Conservation (phyloP, 306 rosid genomes). For the Prunus salicina region DNA sequence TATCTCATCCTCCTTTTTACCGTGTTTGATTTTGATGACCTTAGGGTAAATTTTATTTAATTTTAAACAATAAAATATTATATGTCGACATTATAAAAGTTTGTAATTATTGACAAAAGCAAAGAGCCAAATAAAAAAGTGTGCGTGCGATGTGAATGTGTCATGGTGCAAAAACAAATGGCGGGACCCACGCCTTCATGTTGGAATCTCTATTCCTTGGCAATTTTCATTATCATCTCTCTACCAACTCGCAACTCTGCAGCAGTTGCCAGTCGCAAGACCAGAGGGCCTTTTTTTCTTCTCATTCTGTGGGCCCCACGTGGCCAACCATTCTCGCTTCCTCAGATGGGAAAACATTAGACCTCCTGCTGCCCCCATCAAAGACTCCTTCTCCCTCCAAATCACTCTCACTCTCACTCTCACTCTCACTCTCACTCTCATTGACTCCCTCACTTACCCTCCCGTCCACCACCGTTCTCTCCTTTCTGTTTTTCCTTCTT, state of each 20-base stretch:
- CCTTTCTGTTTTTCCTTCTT: background rate
- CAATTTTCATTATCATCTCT: background rate
- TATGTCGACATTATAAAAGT: background rate
- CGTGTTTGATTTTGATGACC: too few species aligned
- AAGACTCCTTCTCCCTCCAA: background rate
- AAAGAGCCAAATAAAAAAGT: background rate
- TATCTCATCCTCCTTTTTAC: too few species aligned
- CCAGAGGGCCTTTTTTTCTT: background rate
- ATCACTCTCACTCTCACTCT: background rate
- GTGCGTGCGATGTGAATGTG: slow-evolving; percentile 4
- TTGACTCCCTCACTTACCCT: background rate
- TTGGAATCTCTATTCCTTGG: background rate
- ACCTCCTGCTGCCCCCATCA: background rate
- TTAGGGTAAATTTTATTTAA: too few species aligned
- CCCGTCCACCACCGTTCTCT: background rate
- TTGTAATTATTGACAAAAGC: background rate
- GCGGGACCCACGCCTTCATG: background rate
- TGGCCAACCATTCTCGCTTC: background rate
- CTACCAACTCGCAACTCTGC: background rate
- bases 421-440: background rate
- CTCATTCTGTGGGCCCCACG: background rate
- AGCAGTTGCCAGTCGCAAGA: background rate
- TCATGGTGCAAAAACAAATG: slow-evolving; percentile 17
- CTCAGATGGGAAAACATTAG: background rate
- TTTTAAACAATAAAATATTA: too few species aligned